Evolutionary conservation across 208 protist species (phyloP).

Genomic region (Plasmodiophora brassicae): DNA sequence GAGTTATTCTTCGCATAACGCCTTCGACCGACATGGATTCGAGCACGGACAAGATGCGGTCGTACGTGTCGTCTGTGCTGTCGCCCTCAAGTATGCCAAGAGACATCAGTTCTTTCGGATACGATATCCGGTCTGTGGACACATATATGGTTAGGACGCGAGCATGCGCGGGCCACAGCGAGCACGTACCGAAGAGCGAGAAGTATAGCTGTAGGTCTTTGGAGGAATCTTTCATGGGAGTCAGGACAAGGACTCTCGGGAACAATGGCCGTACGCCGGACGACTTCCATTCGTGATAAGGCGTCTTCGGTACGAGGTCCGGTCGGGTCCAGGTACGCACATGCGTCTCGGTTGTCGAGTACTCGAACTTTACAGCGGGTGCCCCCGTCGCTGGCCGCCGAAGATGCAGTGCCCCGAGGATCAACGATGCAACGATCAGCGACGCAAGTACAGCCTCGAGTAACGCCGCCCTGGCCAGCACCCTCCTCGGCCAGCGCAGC

Average conservation of each 20-base stretch:
- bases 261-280: too few species aligned
- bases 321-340: too few species aligned
- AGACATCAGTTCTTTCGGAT: constrained; percentile 26
- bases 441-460: too few species aligned
- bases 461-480: too few species aligned
- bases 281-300: too few species aligned
- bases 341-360: too few species aligned
- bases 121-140: neutral
- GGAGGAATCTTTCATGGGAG: neutral
- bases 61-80: constrained; percentile 16
- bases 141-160: neutral
- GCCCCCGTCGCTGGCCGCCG: too few species aligned
- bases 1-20: neutral
- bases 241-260: neutral
- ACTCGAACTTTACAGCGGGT: too few species aligned
- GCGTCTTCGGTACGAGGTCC: too few species aligned
- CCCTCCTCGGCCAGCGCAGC: too few species aligned
- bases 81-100: neutral
- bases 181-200: neutral
- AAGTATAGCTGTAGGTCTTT: neutral
- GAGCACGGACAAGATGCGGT: neutral
- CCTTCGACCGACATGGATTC: neutral
- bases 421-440: too few species aligned
- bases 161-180: neutral
- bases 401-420: too few species aligned